Conservation (phyloP, 1,139 yeast species). For the Debaryomyces nepalensis region DNA sequence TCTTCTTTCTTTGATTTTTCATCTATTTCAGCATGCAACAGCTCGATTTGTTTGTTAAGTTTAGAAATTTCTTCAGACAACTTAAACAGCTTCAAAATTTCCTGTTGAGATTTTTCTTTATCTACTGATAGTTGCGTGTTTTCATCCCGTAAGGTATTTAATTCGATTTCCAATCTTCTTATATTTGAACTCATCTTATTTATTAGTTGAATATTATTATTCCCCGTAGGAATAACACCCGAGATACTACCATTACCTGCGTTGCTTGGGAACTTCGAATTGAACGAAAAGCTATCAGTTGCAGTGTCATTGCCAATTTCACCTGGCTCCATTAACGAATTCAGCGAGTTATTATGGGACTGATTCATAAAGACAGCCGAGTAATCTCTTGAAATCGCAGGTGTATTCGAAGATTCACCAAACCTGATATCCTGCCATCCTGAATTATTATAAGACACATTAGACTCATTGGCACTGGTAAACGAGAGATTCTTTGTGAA, state of each 20-base stretch:
- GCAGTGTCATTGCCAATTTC: slow-evolving; percentile 20
- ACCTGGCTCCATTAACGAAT: slow-evolving; percentile 27
- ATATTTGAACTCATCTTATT: slow-evolving; percentile 76
- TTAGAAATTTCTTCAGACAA: slow-evolving; percentile 54
- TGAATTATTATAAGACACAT: slow-evolving; percentile 5
- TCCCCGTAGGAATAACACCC: slow-evolving; percentile 22
- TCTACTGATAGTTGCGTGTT: slow-evolving; percentile 56
- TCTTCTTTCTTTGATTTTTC: slow-evolving; percentile 52
- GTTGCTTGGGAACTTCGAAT: slow-evolving; percentile 16
- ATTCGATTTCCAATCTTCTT: slow-evolving; percentile 78
- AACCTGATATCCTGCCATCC: slow-evolving; percentile 28
- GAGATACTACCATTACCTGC: slow-evolving; percentile 18
- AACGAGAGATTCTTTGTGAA: slow-evolving; percentile 12
- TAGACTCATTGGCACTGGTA: slow-evolving; percentile 9
- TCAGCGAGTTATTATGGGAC: slow-evolving; percentile 24
- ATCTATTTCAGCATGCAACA: slow-evolving; percentile 41
- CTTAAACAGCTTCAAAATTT: slow-evolving; percentile 51
- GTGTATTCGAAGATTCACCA: slow-evolving; percentile 45
- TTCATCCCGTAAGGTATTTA: slow-evolving; percentile 68
- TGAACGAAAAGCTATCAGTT: slow-evolving; percentile 19
- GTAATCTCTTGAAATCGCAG: slow-evolving; percentile 24
- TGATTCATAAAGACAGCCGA: slow-evolving; percentile 21
- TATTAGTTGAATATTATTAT: slow-evolving; percentile 58
- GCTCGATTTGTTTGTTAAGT: slow-evolving; percentile 39
- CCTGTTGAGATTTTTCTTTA: slow-evolving; percentile 70